These are phyloP conservation scores for Selaginella tamariscina DNA, from an alignment of 75 land plant genomes.

Conservation along the genomic window DNA sequence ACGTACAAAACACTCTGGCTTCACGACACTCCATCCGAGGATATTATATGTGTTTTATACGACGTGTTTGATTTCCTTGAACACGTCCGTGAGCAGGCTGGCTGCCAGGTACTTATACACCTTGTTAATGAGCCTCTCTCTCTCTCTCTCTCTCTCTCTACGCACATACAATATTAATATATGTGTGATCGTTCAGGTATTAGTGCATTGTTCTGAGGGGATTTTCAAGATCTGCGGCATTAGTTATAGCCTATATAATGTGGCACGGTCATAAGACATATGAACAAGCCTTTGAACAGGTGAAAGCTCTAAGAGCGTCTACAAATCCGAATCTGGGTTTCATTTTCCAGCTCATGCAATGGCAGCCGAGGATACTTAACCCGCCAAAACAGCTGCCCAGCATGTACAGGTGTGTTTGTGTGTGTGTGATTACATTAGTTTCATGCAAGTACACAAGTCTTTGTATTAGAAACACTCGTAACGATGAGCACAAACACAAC, in stretches of 20 bases:
- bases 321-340: slow-evolving; percentile 50
- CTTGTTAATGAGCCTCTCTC: too few species aligned
- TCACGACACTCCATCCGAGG: slow-evolving; percentile 42
- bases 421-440: too few species aligned
- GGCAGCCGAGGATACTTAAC: slow-evolving; percentile 33
- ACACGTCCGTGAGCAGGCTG: slow-evolving; percentile 25
- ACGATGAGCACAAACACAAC: too few species aligned
- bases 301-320: slow-evolving; percentile 29
- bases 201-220: slow-evolving; percentile 48
- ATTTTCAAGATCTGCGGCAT: slow-evolving; percentile 36
- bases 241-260: slow-evolving; percentile 50
- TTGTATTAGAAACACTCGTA: too few species aligned
- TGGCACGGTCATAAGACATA: slow-evolving; percentile 35
- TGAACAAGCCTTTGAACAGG: slow-evolving; percentile 40
- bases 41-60: slow-evolving; percentile 37
- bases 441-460: too few species aligned
- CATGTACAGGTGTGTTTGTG: slow-evolving; percentile 20
- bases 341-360: slow-evolving; percentile 42
- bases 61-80: slow-evolving; percentile 50
- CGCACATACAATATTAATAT: too few species aligned
- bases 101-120: slow-evolving; percentile 30
- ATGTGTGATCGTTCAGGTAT: too few species aligned
- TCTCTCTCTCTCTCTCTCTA: too few species aligned
- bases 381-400: slow-evolving; percentile 26
- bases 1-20: slow-evolving; percentile 48